Evolutionary conservation across 2,329 filamentous ascomycete species (phyloP).

Genomic region (Ascosphaera apis): DNA sequence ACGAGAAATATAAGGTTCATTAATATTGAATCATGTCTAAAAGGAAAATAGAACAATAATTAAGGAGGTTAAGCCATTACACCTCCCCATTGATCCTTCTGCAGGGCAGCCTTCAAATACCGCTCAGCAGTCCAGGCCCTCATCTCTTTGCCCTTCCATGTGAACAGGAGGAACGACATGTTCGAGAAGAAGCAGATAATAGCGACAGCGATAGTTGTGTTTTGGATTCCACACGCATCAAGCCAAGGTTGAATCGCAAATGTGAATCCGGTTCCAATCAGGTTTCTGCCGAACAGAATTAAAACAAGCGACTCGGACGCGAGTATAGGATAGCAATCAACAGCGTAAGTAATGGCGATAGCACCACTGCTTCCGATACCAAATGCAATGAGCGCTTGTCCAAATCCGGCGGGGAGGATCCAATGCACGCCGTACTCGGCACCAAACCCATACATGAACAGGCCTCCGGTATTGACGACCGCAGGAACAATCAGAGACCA

Average conservation of each 20-base stretch:
- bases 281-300: conserved; percentile 19
- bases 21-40: no score
- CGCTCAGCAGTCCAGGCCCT: conserved; percentile 5
- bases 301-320: conserved; percentile 12
- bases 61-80: no score
- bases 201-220: conserved; percentile 13
- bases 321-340: conserved; percentile 11
- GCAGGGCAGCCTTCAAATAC: conserved; percentile 3
- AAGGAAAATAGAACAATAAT: no score
- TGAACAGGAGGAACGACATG: conserved; percentile 5
- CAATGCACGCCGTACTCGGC: conserved; percentile 11
- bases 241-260: conserved; percentile 17
- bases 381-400: conserved; percentile 11
- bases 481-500: conserved; percentile 11
- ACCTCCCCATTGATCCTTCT: conserved; percentile 2
- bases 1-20: no score
- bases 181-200: conserved; percentile 9
- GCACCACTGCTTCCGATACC: conserved; percentile 7
- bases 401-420: conserved; percentile 10
- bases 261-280: conserved; percentile 12
- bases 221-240: conserved; percentile 11
- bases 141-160: conserved; percentile 5
- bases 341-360: conserved; percentile 10
- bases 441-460: conserved; percentile 12
- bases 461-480: conserved; percentile 8